Conservation (phyloP, 2,329 filamentous ascomycete species). For the Mollisia scopiformis region DNA sequence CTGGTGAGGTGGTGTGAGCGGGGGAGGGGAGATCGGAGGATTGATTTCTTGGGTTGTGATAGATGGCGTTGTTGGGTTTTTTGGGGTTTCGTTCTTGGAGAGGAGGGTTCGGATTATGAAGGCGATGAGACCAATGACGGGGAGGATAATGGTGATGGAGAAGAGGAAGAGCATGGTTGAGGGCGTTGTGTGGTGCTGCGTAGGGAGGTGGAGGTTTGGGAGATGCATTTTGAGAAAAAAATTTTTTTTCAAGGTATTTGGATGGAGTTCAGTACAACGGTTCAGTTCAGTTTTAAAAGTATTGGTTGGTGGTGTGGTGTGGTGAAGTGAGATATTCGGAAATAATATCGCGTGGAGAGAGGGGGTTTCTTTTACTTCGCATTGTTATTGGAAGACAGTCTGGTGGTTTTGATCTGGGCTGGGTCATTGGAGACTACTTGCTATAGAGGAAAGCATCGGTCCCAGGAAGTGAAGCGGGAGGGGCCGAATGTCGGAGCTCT, state of each 20-base stretch:
- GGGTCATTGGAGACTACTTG: neutral
- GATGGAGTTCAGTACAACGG: neutral
- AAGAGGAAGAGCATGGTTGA: neutral
- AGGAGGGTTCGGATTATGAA: neutral
- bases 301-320: neutral
- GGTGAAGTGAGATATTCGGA: neutral
- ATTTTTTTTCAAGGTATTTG: no score
- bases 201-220: neutral
- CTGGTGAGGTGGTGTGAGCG: neutral
- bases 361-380: neutral
- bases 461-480: neutral
- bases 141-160: neutral
- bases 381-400: neutral
- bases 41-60: neutral
- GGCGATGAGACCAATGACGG: neutral
- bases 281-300: neutral
- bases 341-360: no score
- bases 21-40: neutral
- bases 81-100: neutral
- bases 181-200: no score
- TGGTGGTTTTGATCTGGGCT: neutral
- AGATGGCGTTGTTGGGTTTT: neutral
- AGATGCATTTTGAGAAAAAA: neutral
- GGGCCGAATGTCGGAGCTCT: neutral
- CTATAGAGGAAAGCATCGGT: neutral